Evolutionary conservation across 306 rosid species (phyloP), one percentile per base, ranked within the genome.

Genomic region (Datisca glomerata): DNA sequence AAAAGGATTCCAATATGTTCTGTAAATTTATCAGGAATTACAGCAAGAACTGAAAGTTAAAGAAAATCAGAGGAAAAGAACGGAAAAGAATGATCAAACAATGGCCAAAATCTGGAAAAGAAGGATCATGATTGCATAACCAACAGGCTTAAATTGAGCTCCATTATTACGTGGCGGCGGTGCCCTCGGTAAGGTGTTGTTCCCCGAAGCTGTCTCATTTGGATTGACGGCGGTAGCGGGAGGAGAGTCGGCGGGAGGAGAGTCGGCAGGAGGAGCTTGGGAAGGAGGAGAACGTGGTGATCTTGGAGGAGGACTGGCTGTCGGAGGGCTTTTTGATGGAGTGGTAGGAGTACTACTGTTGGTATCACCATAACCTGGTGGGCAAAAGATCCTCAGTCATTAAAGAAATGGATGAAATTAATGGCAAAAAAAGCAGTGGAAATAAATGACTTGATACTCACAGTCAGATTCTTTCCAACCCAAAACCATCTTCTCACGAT

Each of bases 401-500:
- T n/a, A n/a, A n/a, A n/a, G 29, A 59, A 54, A 41, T 27, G 21
- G 20, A 10, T 21, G 32, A 53, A 12, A 37, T 45, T 14, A 19
- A 40, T 56, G 36, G 36, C 33, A 63, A 24, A 32, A 8, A 15
- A 15, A 25, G 0, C 6, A 31, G 52, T 20, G 17, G 21, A 23
- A 9, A 20, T 20, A 18, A 6, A 31, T 18, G 25, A 21, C 12
- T 34, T 6, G 33, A 34, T 21, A 68, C 98, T 75, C 59, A 91
- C 98, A 91, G 24, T 84, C 18, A 3, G 92, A 68, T 31, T 48
- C 60, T 44, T 55, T 78, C 98, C 98, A 91, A 44, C 94, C 85
- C 21, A 91, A 51, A 18, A 68, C 47, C 69, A 38, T 78, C 65
- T 66, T 78, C 24, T 80, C 80, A 12, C 95, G 94, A 47, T 91